Evolutionary conservation across 345 rosid species (phyloP).

Genomic region (Alliaria petiolata): DNA sequence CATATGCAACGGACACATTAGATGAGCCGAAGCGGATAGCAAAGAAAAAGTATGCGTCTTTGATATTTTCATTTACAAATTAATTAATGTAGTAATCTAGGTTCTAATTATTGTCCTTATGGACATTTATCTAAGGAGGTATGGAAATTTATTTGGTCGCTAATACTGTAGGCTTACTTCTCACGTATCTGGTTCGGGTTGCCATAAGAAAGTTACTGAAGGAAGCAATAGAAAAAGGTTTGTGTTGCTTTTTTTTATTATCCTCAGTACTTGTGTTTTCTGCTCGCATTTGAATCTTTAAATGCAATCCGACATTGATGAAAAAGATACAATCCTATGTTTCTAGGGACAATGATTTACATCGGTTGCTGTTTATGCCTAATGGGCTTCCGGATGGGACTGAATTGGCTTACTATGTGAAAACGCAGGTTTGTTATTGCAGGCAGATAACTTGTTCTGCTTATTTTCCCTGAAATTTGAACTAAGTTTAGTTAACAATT

Average conservation of each 20-base stretch:
- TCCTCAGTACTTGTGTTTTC: neutral
- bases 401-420: constrained; percentile 74
- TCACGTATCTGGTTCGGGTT: constrained; percentile 28
- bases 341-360: constrained; percentile 91
- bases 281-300: constrained; percentile 1
- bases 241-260: constrained; percentile 6
- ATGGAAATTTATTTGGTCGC: neutral
- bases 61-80: constrained; percentile 6
- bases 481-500: neutral
- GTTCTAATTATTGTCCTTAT: neutral
- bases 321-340: neutral
- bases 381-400: constrained; percentile 95
- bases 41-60: constrained; percentile 56
- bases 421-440: constrained; percentile 64
- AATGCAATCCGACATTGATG: neutral
- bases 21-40: constrained; percentile 42
- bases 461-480: neutral
- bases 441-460: neutral
- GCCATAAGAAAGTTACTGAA: constrained; percentile 61
- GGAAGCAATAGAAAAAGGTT: constrained; percentile 73
- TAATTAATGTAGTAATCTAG: neutral
- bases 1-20: constrained; percentile 21
- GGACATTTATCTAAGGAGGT: neutral
- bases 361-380: constrained; percentile 88
- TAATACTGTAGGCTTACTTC: constrained; percentile 48